A percentile compares a stretch with the other conserved stretches of the same genome.
Evolutionary conservation across 1,139 yeast species (phyloP).

Genomic region (Geotrichum reessii): DNA sequence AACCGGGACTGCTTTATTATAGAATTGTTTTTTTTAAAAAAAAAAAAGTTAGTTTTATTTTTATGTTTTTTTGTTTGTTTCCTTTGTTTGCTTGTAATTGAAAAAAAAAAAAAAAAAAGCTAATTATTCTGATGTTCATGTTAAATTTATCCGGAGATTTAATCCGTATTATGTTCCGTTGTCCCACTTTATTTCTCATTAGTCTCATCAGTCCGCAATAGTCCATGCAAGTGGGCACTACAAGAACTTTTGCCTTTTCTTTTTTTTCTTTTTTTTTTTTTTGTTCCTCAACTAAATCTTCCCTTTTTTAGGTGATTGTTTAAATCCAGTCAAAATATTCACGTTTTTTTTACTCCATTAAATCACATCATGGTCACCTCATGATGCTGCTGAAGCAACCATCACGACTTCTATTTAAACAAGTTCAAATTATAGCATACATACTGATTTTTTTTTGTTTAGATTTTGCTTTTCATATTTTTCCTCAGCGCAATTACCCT

Average conservation of each 20-base stretch:
- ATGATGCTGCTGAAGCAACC: not conserved
- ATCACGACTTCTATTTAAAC: not conserved
- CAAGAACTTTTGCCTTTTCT: not conserved
- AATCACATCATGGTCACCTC: not conserved
- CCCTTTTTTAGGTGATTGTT: not conserved
- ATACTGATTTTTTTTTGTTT: not conserved
- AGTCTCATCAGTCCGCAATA: not conserved
- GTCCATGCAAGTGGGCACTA: not conserved
- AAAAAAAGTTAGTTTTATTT: not conserved
- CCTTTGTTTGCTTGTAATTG: not conserved
- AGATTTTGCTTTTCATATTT: not conserved
- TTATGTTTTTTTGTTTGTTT: constrained; percentile 1
- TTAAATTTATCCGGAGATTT: not conserved
- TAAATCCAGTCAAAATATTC: not conserved
- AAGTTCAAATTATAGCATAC: not conserved
- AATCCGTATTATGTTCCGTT: not conserved
- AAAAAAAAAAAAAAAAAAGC: not conserved
- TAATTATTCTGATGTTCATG: not conserved
- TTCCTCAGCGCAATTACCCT: not conserved
- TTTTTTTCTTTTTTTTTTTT: no score
- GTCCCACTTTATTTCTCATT: not conserved
- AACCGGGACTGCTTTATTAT: constrained; percentile 7
- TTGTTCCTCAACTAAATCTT: not conserved
- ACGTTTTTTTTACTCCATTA: not conserved
- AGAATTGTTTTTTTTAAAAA: constrained; percentile 1